Evolutionary conservation across 1,284 basidiomycete genomes (phyloP), one percentile per base, ranked within the genome.

Genomic region (Leccinum pachyderme): DNA sequence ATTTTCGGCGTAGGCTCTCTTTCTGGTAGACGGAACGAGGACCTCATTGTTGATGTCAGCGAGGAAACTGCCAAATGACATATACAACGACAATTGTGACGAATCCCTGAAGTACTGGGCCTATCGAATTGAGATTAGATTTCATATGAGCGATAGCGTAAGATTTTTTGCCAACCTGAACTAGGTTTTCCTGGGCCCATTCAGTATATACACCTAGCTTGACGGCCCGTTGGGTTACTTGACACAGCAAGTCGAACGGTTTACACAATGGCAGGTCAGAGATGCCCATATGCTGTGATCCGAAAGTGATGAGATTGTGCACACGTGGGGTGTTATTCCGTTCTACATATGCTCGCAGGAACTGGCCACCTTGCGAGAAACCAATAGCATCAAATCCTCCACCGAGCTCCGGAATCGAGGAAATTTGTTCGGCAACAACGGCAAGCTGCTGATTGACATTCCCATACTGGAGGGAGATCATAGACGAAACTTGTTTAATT

Each of bases 91-190:
- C 47, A 95, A 75, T 25, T 86, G 83, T n/a, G 74, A 74, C 5
- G 91, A 88, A 72, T 98, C 95, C 39, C 96, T 86, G 72, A 83
- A 98, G 74, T 98, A 99, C 67, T 98, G 94, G 1, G 96, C 96
- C 81, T 93, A 61, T 35, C 48, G 8, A 44, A 45, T n/a, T 48
- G 37, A 35, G 35, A 28, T n/a, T 51, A 28, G 57, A 53, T 47
- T 51, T 50, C 44, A 18, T 41, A 46, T 27, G 33, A 47, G 37
- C n/a, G 37, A 50, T 27, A 31, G 28, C 25, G 51, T 11, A 25
- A 43, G 49, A 49, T 0, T 5, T 43, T 25, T 46, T 33, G 41
- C 75, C 44, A 59, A 86, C 88, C 78, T 92, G 90, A 41, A 97
- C 72, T 54, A 96, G 70, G 68, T 95, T 87, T 22, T 76, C 68